Base-by-base conservation (phyloP, 768 basidiomycete species). In the Suillus alpinus region DNA sequence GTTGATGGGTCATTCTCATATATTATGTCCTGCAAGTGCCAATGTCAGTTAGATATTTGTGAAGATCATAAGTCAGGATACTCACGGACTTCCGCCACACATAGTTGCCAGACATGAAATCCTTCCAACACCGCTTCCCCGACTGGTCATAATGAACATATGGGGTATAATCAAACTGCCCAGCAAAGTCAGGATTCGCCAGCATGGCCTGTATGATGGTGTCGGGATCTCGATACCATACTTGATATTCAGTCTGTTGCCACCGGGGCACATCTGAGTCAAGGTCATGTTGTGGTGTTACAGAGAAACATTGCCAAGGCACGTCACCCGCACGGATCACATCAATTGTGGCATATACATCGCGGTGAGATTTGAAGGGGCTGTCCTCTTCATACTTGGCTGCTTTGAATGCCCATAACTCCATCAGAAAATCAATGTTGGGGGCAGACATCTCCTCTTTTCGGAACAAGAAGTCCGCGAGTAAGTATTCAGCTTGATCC, bases 191-290 rank as follows among this genome's bases (percentile, higher is more conserved):
- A 1, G 67, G 68, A 53, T 69, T 74, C 2, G 44, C 51, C 2
- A 73, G 64, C 56, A 67, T 62, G 20, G 66, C 63, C 2, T 63
- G 62, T 8, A 65, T 56, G 14, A 70, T 62, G 0, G 55, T 43
- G 18, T 58, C 55, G 0, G 67, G 66, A 59, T 67, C 61, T 6
- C 68, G 64, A 56, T 62, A 74, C 69, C 70, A 73, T 29, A 75
- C 66, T 36, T 71, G 64, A 53, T 65, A 74, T 3, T 59, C 61
- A 20, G 66, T 52, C 0, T 53, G 10, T 36, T 36, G 36, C 36
- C 36, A 36, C 36, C 36, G 10, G 36, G 36, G 36, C 36, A 36
- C 12, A 3, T 36, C 36, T 8, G 10, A 36, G 12, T 36, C 36
- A 36, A 36, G 36, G 36, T 36, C 36, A 36, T 36, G 36, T 36